phyloP scores from a whole-genome alignment of 306 rosid species.

The Begonia fuchsioides region DNA sequence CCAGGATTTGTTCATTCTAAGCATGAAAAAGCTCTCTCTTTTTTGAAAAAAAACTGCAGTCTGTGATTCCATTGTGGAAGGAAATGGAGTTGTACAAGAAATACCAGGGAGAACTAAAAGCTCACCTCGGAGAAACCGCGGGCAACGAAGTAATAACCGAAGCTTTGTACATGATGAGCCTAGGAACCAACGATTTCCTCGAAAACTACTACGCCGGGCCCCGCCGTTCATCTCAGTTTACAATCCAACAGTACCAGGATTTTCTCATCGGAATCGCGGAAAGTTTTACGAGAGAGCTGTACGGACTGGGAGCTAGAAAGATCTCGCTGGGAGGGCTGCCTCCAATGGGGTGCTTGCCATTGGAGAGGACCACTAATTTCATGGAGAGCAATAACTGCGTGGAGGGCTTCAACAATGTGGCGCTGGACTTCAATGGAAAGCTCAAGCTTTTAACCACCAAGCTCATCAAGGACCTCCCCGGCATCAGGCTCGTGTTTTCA shows the following conservation, averaged over 20 bases:
- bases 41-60: slow-evolving; percentile 26
- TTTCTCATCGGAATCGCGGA: slow-evolving; percentile 48
- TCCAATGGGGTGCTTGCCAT: slow-evolving; percentile 92
- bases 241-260: slow-evolving; percentile 29
- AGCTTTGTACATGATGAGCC: slow-evolving; percentile 47
- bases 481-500: slow-evolving; percentile 46
- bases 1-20: too few species aligned
- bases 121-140: slow-evolving; percentile 31
- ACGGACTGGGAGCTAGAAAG: slow-evolving; percentile 66
- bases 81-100: slow-evolving; percentile 58
- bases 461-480: slow-evolving; percentile 51
- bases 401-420: slow-evolving; percentile 29
- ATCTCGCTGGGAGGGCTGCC: slow-evolving; percentile 82
- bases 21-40: not conserved
- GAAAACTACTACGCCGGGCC: slow-evolving; percentile 72
- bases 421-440: slow-evolving; percentile 60
- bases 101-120: slow-evolving; percentile 43
- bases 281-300: slow-evolving; percentile 38
- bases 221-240: slow-evolving; percentile 35
- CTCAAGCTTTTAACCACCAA: slow-evolving; percentile 25
- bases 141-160: slow-evolving; percentile 34
- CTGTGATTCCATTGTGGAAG: slow-evolving; percentile 78
- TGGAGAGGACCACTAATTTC: slow-evolving; percentile 61
- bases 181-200: slow-evolving; percentile 83
- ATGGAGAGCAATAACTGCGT: slow-evolving; percentile 37